Percentiles rank a stretch among this genome's conserved stretches.
These are phyloP conservation scores for Themeda triandra DNA, from an alignment of 176 grass and related monocot genomes.

Conservation along the genomic window DNA sequence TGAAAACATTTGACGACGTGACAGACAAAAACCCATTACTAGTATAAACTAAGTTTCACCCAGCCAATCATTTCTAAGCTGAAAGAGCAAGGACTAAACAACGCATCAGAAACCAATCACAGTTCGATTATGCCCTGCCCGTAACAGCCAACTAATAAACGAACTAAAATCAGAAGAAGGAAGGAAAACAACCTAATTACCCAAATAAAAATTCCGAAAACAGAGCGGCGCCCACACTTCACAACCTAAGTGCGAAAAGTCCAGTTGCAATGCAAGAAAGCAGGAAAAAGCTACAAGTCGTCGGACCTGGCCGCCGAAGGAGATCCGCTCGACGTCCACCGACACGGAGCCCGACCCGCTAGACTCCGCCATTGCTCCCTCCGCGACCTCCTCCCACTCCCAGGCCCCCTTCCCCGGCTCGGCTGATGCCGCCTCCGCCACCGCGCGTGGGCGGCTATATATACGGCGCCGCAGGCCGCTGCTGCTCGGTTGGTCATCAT, in stretches of 20 bases:
- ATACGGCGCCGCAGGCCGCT: conserved; percentile 6
- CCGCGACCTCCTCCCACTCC: background rate
- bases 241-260: no score
- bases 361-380: conserved; percentile 58
- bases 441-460: background rate
- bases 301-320: conserved; percentile 72
- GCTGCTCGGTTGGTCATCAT: background rate
- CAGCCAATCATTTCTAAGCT: background rate
- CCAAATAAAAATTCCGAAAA: background rate
- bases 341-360: conserved; percentile 55
- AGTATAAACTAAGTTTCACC: background rate
- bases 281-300: no score
- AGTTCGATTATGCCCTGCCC: background rate
- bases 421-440: background rate
- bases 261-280: no score
- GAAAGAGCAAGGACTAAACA: background rate
- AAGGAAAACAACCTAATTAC: background rate
- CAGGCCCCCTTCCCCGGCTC: background rate
- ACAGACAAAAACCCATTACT: background rate
- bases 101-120: background rate
- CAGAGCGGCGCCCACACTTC: background rate
- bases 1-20: background rate
- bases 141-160: no score
- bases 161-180: background rate
- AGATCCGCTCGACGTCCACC: conserved; percentile 76